Evolutionary conservation across 1,284 basidiomycete species (phyloP).

Genomic region (Irpex sp.): DNA sequence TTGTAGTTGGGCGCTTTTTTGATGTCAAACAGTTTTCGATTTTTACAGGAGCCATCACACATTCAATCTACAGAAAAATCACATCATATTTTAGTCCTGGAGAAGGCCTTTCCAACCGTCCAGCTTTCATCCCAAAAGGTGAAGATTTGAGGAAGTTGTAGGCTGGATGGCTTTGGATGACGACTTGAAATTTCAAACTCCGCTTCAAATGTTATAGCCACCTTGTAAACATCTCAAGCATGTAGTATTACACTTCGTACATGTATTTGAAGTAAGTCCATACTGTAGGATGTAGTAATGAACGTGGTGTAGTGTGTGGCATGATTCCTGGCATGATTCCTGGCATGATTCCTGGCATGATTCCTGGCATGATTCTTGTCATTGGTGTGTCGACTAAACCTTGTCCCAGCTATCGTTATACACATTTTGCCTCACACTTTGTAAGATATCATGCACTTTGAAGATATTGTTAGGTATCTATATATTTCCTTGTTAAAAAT

Average conservation of each 20-base stretch:
- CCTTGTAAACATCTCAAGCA: background rate
- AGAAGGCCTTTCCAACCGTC: background rate
- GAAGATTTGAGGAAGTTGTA: background rate
- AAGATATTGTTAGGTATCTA: too few relatives aligned
- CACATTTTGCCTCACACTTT: too few relatives aligned
- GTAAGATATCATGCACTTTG: too few relatives aligned
- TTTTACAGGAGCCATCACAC: background rate
- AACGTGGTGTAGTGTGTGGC: too few relatives aligned
- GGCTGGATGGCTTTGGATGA: background rate
- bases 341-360: too few relatives aligned
- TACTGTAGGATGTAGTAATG: background rate
- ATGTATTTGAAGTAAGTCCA: background rate
- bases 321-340: too few relatives aligned
- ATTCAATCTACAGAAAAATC: background rate
- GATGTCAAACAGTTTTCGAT: background rate
- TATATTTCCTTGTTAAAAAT: too few relatives aligned
- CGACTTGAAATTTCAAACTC: background rate
- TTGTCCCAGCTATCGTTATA: too few relatives aligned
- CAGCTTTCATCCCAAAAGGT: background rate
- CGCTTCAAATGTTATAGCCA: background rate
- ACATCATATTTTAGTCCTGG: background rate
- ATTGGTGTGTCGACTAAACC: too few relatives aligned
- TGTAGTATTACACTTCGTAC: too few relatives aligned
- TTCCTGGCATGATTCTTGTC: too few relatives aligned
- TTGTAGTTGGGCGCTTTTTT: background rate